phyloP scores from a whole-genome alignment of 2,329 filamentous ascomycete genomes.

The Lojkania enalia region DNA sequence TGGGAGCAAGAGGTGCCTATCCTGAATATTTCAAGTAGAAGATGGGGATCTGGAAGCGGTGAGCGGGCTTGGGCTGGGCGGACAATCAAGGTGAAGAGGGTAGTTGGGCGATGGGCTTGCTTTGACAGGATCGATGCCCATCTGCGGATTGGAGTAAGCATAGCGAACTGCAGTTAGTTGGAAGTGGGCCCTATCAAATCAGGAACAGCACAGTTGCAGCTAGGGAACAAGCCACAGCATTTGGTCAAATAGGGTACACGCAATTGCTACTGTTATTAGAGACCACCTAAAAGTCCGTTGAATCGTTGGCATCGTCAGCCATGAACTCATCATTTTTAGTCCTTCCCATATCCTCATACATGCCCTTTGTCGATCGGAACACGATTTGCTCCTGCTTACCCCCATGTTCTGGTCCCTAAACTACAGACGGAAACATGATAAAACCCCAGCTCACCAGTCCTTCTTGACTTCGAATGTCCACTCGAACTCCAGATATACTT shows the following conservation, averaged over 20 bases:
- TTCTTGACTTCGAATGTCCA: conserved; percentile 98
- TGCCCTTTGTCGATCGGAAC: too few relatives aligned
- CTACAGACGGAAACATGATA: too few relatives aligned
- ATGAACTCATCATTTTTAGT: conserved; percentile 9
- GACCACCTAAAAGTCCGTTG: background rate
- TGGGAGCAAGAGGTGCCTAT: conserved; percentile 55
- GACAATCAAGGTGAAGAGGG: conserved; percentile 48
- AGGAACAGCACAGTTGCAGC: too few relatives aligned
- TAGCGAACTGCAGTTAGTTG: too few relatives aligned
- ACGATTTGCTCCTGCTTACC: too few relatives aligned
- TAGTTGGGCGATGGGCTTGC: conserved; percentile 51
- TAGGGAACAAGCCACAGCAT: too few relatives aligned
- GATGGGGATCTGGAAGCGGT: conserved; percentile 35
- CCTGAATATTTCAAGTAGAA: conserved; percentile 51
- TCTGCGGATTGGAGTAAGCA: too few relatives aligned
- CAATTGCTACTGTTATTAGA: too few relatives aligned
- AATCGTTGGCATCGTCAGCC: conserved; percentile 1
- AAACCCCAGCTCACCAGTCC: too few relatives aligned
- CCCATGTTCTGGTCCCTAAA: too few relatives aligned
- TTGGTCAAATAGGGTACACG: too few relatives aligned
- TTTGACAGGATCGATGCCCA: conserved; percentile 26
- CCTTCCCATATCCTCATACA: conserved; percentile 6
- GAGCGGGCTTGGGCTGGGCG: conserved; percentile 53
- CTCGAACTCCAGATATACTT: conserved; percentile 86
- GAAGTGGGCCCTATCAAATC: too few relatives aligned